Conservation (phyloP, 345 rosid genomes). For the Rhodomyrtus tomentosa region DNA sequence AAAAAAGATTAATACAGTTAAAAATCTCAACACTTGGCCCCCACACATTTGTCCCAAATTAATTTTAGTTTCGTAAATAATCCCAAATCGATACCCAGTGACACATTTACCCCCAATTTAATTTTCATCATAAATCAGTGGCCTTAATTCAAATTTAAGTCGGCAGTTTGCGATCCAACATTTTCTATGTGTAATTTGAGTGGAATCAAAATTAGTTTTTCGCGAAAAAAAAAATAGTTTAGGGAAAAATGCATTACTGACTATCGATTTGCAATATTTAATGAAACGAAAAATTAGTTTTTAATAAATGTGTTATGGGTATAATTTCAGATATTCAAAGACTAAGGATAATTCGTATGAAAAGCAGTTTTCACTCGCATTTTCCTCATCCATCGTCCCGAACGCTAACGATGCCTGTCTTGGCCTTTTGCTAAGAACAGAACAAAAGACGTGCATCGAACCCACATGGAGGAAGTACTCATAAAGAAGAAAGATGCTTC, state of each 20-base stretch:
- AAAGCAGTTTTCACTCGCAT: not conserved
- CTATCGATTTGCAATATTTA: not conserved
- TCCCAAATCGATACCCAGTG: fast-evolving
- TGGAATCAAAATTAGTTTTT: too few relatives aligned
- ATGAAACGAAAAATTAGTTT: not conserved
- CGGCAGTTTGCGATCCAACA: too few relatives aligned
- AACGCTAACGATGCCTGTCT: not conserved
- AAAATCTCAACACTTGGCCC: not conserved
- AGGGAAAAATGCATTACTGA: not conserved
- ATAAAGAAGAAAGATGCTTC: not conserved
- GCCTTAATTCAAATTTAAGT: not conserved
- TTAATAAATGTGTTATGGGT: not conserved
- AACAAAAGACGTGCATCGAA: not conserved
- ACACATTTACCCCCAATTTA: not conserved
- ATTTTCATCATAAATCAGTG: too few relatives aligned
- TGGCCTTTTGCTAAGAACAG: not conserved
- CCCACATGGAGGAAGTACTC: not conserved
- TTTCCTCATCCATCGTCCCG: not conserved
- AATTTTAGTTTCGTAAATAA: not conserved
- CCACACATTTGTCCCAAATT: not conserved
- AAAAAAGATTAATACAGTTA: not conserved
- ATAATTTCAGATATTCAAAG: not conserved
- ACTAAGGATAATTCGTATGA: not conserved
- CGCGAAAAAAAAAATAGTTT: too few relatives aligned
- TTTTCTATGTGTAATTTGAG: too few relatives aligned